Conservation (phyloP, 768 basidiomycete species). For the Calocybe indica region DNA sequence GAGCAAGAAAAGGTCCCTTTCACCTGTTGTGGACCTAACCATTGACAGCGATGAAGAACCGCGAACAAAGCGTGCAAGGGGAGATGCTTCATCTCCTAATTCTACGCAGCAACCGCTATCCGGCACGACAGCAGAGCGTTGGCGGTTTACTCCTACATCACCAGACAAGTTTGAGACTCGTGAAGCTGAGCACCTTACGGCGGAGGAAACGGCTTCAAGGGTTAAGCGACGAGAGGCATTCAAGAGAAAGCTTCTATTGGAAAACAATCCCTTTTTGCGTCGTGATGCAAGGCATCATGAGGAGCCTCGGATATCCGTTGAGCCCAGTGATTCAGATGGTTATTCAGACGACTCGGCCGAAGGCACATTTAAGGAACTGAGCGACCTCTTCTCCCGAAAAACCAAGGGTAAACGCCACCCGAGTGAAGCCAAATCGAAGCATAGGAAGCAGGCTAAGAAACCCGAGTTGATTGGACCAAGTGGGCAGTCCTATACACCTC, state of each 20-base stretch:
- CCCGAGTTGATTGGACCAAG: slow-evolving; percentile 53
- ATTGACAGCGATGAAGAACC: slow-evolving; percentile 27
- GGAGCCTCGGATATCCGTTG: slow-evolving; percentile 13
- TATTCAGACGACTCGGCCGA: slow-evolving; percentile 39
- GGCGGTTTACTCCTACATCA: slow-evolving; percentile 37
- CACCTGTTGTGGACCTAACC: slow-evolving; percentile 43
- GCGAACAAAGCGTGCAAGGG: slow-evolving; percentile 24
- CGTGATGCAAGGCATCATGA: slow-evolving; percentile 8
- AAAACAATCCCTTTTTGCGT: slow-evolving; percentile 32
- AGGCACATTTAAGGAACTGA: slow-evolving; percentile 39
- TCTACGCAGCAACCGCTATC: neutral
- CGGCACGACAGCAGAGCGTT: slow-evolving; percentile 26
- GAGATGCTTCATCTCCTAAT: slow-evolving; percentile 1
- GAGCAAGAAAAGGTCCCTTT: slow-evolving; percentile 5
- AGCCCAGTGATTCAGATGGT: slow-evolving; percentile 15
- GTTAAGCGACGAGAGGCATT: slow-evolving; percentile 34
- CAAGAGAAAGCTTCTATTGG: slow-evolving; percentile 43
- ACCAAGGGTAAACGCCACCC: slow-evolving; percentile 27
- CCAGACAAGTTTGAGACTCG: slow-evolving; percentile 14
- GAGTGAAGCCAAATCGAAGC: slow-evolving; percentile 14
- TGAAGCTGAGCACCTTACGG: slow-evolving; percentile 4
- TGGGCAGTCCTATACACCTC: slow-evolving; percentile 67
- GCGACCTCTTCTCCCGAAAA: slow-evolving; percentile 38
- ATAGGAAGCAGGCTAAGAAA: slow-evolving; percentile 22
- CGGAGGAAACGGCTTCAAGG: slow-evolving; percentile 17